Evolutionary conservation across 345 rosid genomes (phyloP).

Genomic region (Citrus unshiu): DNA sequence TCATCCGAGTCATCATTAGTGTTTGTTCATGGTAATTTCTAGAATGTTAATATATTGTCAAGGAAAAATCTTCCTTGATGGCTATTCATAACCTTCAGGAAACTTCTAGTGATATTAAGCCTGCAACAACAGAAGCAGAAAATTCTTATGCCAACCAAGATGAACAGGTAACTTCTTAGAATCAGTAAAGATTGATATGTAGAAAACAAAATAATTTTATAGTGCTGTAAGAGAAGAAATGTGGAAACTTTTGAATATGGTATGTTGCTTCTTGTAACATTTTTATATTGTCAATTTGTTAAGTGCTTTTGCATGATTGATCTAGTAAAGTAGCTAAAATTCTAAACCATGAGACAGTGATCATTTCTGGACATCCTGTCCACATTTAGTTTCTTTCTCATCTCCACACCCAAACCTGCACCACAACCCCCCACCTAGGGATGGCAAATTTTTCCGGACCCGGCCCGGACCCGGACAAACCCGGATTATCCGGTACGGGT

Average conservation of each 20-base stretch:
- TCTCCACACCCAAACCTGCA: not conserved
- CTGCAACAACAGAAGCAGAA: constrained; percentile 29
- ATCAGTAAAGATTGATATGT: not conserved
- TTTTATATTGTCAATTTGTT: not conserved
- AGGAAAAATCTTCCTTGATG: not conserved
- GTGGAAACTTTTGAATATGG: not conserved
- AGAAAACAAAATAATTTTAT: not conserved
- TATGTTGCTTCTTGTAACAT: not conserved
- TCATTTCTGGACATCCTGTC: not conserved
- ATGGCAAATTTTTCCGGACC: too few species aligned
- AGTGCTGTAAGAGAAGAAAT: not conserved
- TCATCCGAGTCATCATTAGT: not conserved
- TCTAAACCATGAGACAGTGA: not conserved
- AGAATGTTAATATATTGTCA: not conserved
- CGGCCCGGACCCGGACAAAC: too few species aligned
- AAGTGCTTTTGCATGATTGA: not conserved
- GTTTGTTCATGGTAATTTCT: not conserved
- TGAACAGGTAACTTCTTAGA: constrained; percentile 34
- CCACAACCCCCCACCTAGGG: too few species aligned
- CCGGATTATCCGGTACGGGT: too few species aligned
- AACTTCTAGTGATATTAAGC: constrained; percentile 36
- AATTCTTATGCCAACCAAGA: constrained; percentile 27
- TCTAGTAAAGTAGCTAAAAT: not conserved
- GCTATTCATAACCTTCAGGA: constrained; percentile 20
- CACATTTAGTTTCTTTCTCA: not conserved